Percentiles rank a stretch among this genome's conserved stretches.
Evolutionary conservation across 2,329 filamentous ascomycete genomes (phyloP).

Genomic region (Metarhizium sp.): DNA sequence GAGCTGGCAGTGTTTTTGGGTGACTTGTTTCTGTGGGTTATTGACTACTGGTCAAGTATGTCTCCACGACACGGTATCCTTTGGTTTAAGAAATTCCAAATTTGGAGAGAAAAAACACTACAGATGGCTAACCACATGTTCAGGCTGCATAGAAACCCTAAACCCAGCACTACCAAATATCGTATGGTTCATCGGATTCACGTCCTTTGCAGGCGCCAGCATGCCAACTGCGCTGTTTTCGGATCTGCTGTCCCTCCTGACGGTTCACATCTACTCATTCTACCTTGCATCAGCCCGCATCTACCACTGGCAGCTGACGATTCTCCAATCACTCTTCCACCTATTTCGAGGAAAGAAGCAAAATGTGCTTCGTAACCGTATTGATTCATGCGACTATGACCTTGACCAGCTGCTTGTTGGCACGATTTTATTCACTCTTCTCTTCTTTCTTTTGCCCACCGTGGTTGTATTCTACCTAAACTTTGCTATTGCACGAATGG

Average conservation of each 20-base stretch:
- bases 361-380: constrained; percentile 92
- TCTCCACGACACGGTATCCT: not conserved
- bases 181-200: constrained; percentile 88
- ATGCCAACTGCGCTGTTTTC: constrained; percentile 96
- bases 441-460: constrained; percentile 91
- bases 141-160: constrained; percentile 66
- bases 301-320: constrained; percentile 97
- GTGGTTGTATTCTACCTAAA: constrained; percentile 96
- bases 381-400: constrained; percentile 98
- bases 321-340: constrained; percentile 95
- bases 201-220: constrained; percentile 89
- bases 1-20: constrained; percentile 91
- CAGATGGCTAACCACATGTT: constrained; percentile 13
- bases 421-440: constrained; percentile 89
- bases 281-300: constrained; percentile 95
- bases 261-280: constrained; percentile 95
- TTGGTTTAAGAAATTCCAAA: constrained; percentile 8
- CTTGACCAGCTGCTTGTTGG: constrained; percentile 92
- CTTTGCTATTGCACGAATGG: constrained; percentile 89
- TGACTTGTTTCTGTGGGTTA: constrained; percentile 95
- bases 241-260: constrained; percentile 82
- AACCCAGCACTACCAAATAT: constrained; percentile 75
- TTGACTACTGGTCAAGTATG: constrained; percentile 90
- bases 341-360: constrained; percentile 97
- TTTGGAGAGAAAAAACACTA: no score